Evolutionary conservation across 2,329 filamentous ascomycete genomes (phyloP).

Genomic region (Fusarium xylarioides): DNA sequence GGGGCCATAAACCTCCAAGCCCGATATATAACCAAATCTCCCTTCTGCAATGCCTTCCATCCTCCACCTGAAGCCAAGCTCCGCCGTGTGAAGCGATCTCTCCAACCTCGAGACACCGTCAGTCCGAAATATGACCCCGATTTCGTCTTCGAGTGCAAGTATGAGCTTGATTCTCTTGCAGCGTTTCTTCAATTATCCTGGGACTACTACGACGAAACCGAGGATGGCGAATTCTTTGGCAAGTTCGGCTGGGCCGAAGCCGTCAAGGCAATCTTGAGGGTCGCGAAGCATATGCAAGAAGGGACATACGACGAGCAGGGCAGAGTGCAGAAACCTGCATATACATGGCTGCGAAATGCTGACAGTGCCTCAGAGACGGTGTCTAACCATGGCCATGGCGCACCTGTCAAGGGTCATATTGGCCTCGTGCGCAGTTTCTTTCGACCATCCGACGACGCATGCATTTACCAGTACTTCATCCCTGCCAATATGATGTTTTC

Average conservation of each 20-base stretch:
- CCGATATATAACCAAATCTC: conserved; percentile 73
- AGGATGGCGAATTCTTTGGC: conserved; percentile 77
- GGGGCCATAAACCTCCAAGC: conserved; percentile 81
- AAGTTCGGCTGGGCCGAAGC: conserved; percentile 77
- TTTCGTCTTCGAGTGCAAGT: conserved; percentile 94
- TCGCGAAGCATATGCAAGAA: conserved; percentile 74
- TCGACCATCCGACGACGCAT: conserved; percentile 88
- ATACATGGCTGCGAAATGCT: conserved; percentile 80
- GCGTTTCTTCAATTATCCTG: conserved; percentile 85
- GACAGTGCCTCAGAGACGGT: conserved; percentile 83
- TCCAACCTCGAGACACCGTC: conserved; percentile 59
- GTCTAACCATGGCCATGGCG: conserved; percentile 78
- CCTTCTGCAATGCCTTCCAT: conserved; percentile 96
- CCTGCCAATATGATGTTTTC: conserved; percentile 90
- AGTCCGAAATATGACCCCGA: conserved; percentile 72
- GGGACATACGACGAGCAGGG: conserved; percentile 76
- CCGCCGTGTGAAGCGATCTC: conserved; percentile 28
- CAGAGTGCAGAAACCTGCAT: conserved; percentile 65
- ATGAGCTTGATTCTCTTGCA: conserved; percentile 90
- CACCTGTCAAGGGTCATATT: conserved; percentile 80
- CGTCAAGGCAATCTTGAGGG: conserved; percentile 72
- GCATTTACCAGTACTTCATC: conserved; percentile 85
- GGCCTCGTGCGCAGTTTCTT: conserved; percentile 89
- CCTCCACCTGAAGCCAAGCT: conserved; percentile 75
- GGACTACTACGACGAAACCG: conserved; percentile 79